A percentile compares a stretch with the other conserved stretches of the same genome.
phyloP scores from a whole-genome alignment of 176 grass and related monocot species.

The Carex cristatella region DNA sequence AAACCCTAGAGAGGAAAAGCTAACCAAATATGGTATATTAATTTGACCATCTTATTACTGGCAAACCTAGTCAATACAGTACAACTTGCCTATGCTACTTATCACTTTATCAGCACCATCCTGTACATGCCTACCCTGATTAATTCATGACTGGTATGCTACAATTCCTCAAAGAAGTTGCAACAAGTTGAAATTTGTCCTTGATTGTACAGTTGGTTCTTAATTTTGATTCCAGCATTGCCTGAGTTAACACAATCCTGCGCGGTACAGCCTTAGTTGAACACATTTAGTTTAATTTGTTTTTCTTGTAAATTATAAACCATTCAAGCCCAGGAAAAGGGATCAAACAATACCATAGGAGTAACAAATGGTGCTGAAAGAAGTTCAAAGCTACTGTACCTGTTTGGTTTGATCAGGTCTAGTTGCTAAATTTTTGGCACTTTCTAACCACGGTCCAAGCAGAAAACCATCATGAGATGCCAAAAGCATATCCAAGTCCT shows the following conservation, averaged over 20 bases:
- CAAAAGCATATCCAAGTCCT: conserved; percentile 52
- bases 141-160: background rate
- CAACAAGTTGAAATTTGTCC: background rate
- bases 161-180: background rate
- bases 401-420: conserved; percentile 42
- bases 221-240: background rate
- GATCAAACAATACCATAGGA: background rate
- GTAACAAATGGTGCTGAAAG: background rate
- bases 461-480: conserved; percentile 73
- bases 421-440: conserved; percentile 56
- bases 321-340: background rate
- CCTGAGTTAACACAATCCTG: background rate
- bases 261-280: background rate
- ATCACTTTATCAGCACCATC: background rate
- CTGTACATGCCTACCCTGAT: background rate
- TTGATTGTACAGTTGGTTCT: background rate
- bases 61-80: background rate
- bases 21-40: background rate
- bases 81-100: background rate
- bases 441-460: conserved; percentile 77
- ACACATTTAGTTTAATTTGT: background rate
- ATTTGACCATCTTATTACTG: background rate
- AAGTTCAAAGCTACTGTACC: conserved; percentile 26
- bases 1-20: background rate
- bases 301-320: background rate